Base-by-base conservation (phyloP, 768 basidiomycete genomes). In the Trametes gibbosa region DNA sequence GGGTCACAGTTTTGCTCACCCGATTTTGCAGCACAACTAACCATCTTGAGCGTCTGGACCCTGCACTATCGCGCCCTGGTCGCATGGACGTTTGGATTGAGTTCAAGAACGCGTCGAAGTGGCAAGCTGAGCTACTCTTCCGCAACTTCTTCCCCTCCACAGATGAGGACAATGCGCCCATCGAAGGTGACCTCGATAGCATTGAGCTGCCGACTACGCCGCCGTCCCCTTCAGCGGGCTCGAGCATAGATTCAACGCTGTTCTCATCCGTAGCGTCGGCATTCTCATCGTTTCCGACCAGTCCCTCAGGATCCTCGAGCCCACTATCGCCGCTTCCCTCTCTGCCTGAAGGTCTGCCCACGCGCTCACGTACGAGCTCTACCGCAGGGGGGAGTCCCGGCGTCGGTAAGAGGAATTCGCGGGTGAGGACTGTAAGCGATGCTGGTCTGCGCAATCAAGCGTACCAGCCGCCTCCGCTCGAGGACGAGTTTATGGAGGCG, bases 71-170 rank as follows among this genome's bases (percentile, higher is more conserved):
- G n/a, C 87, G 94, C 53, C 92, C 94, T 5, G 94, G 94, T 17
- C 87, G 90, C 27, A 90, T 92, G 89, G 94, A 95, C 67, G 90
- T 96, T 8, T 92, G 90, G 86, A 81, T 95, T 46, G 90, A 93
- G 71, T 95, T 95, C 78, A 89, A 86, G 77, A 86, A 90, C 61
- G 88, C 93, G 34, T 87, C 84, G 60, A 86, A 86, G 64, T 87
- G 86, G 83, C 92, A 95, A 69, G 90, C 90, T 0, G 89, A 93
- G 72, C 84, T 84, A 21, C 79, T 94, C 41, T 94, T 92, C 84
- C 83, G 87, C 61, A 93, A 93, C 74, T 94, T 94, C 76, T 94
- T 93, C 86, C 92, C 92, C 0, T 89, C 83, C 16, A 77, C 82
- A 10, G 88, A 89, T 54, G 75, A 76, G 43, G 74, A 75, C n/a